Base-by-base conservation (phyloP, 495 filamentous ascomycete species). In the Aspergillus egyptiacus region DNA sequence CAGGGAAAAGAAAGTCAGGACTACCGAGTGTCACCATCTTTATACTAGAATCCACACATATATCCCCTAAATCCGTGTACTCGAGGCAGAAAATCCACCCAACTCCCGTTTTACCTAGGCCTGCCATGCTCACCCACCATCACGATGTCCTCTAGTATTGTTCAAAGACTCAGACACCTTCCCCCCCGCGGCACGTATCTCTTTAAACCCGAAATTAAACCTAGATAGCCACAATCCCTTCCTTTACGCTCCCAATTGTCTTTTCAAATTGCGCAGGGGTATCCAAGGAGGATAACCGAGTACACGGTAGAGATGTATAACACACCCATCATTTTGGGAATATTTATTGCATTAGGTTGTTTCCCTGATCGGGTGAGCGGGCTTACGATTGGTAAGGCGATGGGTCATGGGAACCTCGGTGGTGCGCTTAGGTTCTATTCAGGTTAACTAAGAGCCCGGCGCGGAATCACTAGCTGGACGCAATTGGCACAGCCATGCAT, bases 281-380 rank as follows among this genome's bases (percentile, higher is more conserved):
- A 63, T 24, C 40, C 66, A 7, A 47, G 45, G 8, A 20, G 45
- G 9, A 64, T 68, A 6, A 44, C 65, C 0, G 46, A 52, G 13
- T 57, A 68, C 28, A 61, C 65, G 1, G 66, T 64, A 27, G 24
- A 35, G 9, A 50, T 48, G 15, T 53, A 68, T 32, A 44, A 32
- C 15, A 68, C 66, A 63, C 65, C 61, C 17, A 48, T 68, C 31
- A 48, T 66, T 3, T n/a, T 68, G 13, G 63, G n/a, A n/a, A 66
- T 17, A 39, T 66, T 8, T 63, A 68, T 41, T 64, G 58, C n/a
- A n/a, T n/a, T n/a, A n/a, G n/a, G n/a, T n/a, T n/a, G n/a, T 0
- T 57, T 68, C 1, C 65, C 63, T 0, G 65, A 61, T 9, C 63
- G 65, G 0, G 48, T 51, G 0, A 66, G 65, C 24, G 61, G 63